Percentiles rank a stretch among this genome's conserved stretches.
Evolutionary conservation across 805 yeast genomes (phyloP).

Genomic region (Kodamaea neixiangensis): DNA sequence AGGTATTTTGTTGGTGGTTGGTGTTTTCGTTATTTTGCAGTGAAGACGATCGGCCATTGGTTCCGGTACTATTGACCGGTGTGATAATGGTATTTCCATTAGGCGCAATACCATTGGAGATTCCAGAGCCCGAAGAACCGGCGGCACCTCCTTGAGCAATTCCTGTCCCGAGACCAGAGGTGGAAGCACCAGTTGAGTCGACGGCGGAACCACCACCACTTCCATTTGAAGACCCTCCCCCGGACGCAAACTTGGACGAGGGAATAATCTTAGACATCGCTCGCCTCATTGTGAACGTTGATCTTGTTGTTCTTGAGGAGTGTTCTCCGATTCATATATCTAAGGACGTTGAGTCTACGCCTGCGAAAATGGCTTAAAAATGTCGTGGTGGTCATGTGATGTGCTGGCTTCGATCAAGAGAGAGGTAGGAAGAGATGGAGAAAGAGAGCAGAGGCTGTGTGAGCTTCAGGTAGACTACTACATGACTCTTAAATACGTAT

Average conservation of each 20-base stretch:
- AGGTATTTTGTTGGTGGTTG: not conserved
- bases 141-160: not conserved
- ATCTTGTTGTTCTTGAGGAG: not conserved
- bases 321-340: not conserved
- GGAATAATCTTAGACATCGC: conserved; percentile 52
- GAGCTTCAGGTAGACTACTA: too few species aligned
- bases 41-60: not conserved
- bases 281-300: conserved; percentile 41
- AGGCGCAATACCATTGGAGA: too few species aligned
- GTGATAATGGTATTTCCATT: not conserved
- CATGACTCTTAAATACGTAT: too few species aligned
- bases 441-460: too few species aligned
- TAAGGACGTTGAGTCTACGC: not conserved
- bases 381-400: not conserved
- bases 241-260: conserved; percentile 10
- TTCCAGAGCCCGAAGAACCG: not conserved
- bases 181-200: not conserved
- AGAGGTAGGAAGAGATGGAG: too few species aligned
- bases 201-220: conserved; percentile 4
- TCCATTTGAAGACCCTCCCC: not conserved
- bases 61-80: not conserved
- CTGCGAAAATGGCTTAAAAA: not conserved
- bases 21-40: not conserved
- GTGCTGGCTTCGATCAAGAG: not conserved
- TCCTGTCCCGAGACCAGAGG: not conserved